phyloP scores from a whole-genome alignment of 2,329 filamentous ascomycete species.

The Polytolypa hystricis region DNA sequence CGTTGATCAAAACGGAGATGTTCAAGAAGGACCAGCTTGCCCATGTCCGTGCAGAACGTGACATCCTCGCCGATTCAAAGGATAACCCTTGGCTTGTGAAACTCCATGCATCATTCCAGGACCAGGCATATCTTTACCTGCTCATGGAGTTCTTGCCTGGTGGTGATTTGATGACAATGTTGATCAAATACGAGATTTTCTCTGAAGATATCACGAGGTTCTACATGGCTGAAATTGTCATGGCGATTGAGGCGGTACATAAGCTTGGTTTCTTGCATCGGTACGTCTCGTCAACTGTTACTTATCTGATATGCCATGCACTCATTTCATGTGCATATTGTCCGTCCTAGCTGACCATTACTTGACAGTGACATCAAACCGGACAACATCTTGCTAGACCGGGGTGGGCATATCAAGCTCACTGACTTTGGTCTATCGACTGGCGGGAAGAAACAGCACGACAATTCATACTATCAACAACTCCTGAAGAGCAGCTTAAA shows the following conservation, averaged over 20 bases:
- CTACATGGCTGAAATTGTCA: constrained; percentile 95
- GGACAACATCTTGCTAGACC: constrained; percentile 93
- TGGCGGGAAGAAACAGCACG: constrained; percentile 94
- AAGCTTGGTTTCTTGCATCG: constrained; percentile 97
- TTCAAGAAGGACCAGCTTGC: constrained; percentile 98
- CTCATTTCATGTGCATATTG: neutral
- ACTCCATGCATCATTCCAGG: constrained; percentile 96
- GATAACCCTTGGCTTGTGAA: constrained; percentile 99
- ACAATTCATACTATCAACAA: constrained; percentile 97
- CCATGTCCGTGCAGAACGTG: constrained; percentile 92
- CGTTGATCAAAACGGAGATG: constrained; percentile 97
- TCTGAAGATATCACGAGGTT: constrained; percentile 97
- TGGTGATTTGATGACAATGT: constrained; percentile 98
- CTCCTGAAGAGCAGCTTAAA: constrained; percentile 70
- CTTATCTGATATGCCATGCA: constrained; percentile 1
- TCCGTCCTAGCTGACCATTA: neutral
- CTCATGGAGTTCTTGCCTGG: constrained; percentile 98
- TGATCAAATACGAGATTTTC: constrained; percentile 99
- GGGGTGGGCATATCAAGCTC: constrained; percentile 92
- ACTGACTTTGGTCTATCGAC: constrained; percentile 97
- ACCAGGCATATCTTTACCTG: constrained; percentile 93
- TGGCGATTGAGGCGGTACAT: constrained; percentile 98
- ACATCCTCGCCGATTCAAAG: constrained; percentile 88
- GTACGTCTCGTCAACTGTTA: constrained; percentile 42
- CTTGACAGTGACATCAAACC: constrained; percentile 83